Percentiles rank a stretch among this genome's conserved stretches.
Evolutionary conservation across 805 yeast species (phyloP).

Genomic region (Lipomyces kockii): DNA sequence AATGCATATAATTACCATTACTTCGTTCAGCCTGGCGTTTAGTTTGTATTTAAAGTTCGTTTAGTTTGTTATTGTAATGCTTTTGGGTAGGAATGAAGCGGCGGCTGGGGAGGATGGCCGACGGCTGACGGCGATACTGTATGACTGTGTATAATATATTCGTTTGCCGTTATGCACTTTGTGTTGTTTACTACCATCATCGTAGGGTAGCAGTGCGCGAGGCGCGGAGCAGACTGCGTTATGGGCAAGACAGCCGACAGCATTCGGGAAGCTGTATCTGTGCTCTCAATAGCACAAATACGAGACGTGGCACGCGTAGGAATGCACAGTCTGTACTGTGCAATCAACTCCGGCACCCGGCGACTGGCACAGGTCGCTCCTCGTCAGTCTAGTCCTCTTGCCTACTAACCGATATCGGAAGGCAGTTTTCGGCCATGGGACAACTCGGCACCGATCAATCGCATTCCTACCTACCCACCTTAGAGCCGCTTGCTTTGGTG

Average conservation of each 20-base stretch:
- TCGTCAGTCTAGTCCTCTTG: too few relatives aligned
- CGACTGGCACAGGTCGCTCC: too few relatives aligned
- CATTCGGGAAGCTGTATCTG: neutral
- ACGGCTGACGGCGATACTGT: neutral
- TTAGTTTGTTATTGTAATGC: neutral
- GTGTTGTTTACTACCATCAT: too few relatives aligned
- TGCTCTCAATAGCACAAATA: neutral
- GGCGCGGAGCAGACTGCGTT: neutral
- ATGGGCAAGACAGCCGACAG: neutral
- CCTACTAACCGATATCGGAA: neutral
- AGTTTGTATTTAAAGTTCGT: neutral
- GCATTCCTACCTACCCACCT: neutral
- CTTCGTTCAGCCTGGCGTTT: neutral
- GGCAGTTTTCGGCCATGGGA: neutral
- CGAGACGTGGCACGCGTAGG: neutral
- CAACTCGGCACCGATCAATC: neutral
- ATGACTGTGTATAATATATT: neutral
- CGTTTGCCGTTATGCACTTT: neutral
- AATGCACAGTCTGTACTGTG: too few relatives aligned
- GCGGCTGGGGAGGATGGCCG: neutral
- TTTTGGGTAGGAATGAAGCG: neutral
- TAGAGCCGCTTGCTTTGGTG: neutral
- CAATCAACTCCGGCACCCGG: too few relatives aligned
- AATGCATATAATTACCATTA: neutral
- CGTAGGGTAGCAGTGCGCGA: neutral